phyloP scores from a whole-genome alignment of 495 filamentous ascomycete species.

The Penicillium cataractarum region DNA sequence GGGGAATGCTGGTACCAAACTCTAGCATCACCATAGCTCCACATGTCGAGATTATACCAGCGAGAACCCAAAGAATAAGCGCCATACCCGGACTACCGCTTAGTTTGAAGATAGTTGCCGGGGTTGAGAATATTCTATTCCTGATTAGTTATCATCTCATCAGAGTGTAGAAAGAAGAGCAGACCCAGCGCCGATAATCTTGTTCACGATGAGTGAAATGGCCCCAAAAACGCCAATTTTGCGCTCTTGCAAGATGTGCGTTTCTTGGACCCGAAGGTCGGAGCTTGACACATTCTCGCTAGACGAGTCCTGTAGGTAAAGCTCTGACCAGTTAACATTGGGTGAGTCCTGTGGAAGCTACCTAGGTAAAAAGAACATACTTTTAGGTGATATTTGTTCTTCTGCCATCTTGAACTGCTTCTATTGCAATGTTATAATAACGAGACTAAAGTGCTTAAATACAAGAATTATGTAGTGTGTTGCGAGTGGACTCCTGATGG shows the following conservation, averaged over 20 bases:
- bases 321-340: conserved; percentile 5
- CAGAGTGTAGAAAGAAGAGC: background rate
- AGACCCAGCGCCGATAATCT: conserved; percentile 34
- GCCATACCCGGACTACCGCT: conserved; percentile 67
- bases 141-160: background rate
- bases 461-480: background rate
- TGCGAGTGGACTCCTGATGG: conserved; percentile 1
- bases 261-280: conserved; percentile 17
- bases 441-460: conserved; percentile 8
- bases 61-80: conserved; percentile 63
- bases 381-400: background rate
- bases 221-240: conserved; percentile 30
- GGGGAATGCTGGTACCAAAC: conserved; percentile 67
- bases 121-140: conserved; percentile 67
- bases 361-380: background rate
- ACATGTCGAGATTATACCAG: conserved; percentile 58
- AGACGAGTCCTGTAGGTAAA: background rate
- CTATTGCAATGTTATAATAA: background rate
- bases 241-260: conserved; percentile 31
- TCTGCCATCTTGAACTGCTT: conserved; percentile 3
- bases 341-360: background rate
- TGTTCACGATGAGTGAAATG: conserved; percentile 33
- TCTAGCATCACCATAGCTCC: conserved; percentile 65
- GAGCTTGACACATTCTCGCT: conserved; percentile 16
- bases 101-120: conserved; percentile 60